Conservation (phyloP, 805 yeast genomes). For the Ogataea minuta region DNA sequence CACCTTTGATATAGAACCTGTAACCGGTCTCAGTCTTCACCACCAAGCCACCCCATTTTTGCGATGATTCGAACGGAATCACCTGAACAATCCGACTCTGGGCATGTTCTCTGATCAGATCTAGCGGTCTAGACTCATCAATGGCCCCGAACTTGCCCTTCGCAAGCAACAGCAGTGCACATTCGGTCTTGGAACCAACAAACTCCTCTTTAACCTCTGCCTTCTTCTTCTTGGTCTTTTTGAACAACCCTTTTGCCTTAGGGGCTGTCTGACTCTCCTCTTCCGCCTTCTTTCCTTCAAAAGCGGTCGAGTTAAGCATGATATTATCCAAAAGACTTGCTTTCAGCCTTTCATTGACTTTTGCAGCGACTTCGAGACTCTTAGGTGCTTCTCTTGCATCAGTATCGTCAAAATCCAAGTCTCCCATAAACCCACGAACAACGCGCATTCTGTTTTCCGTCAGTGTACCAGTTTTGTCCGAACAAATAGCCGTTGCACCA, state of each 20-base stretch:
- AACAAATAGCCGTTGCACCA: slow-evolving; percentile 94
- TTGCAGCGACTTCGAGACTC: slow-evolving; percentile 2
- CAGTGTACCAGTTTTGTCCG: slow-evolving; percentile 96
- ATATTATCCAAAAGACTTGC: slow-evolving; percentile 52
- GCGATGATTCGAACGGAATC: slow-evolving; percentile 86
- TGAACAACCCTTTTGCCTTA: slow-evolving; percentile 40
- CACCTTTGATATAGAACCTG: slow-evolving; percentile 83
- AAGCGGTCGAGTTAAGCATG: slow-evolving; percentile 83
- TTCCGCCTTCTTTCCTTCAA: slow-evolving; percentile 60
- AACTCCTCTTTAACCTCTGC: slow-evolving; percentile 49
- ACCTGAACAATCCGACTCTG: slow-evolving; percentile 55
- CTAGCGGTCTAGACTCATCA: slow-evolving; percentile 41
- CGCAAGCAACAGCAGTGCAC: slow-evolving; percentile 76
- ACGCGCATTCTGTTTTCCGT: slow-evolving; percentile 94
- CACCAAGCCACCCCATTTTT: slow-evolving; percentile 91
- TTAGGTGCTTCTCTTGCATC: slow-evolving; percentile 12
- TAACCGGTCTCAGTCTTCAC: slow-evolving; percentile 46
- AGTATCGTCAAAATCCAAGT: slow-evolving; percentile 52
- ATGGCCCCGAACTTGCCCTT: slow-evolving; percentile 50
- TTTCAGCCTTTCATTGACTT: slow-evolving; percentile 23
- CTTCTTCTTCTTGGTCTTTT: slow-evolving; percentile 22
- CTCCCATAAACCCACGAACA: slow-evolving; percentile 71
- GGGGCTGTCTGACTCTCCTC: slow-evolving; percentile 79
- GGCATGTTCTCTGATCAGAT: slow-evolving; percentile 39
- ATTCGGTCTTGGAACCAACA: slow-evolving; percentile 92